Evolutionary conservation across 768 basidiomycete species (phyloP).

Genomic region (Harrya chromipes): DNA sequence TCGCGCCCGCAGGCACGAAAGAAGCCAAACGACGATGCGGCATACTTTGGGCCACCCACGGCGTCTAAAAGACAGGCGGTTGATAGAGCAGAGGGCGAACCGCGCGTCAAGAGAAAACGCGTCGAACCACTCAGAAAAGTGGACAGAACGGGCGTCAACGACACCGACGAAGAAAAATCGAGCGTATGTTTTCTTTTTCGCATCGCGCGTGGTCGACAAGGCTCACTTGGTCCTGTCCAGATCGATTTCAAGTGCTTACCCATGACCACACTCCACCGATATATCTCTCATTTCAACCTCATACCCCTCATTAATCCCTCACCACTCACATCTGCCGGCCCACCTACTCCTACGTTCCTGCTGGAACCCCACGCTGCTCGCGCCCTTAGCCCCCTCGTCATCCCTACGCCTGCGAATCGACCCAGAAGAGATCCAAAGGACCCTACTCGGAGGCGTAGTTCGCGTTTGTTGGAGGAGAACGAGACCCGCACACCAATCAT

Average conservation of each 20-base stretch:
- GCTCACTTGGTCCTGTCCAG: constrained; percentile 37
- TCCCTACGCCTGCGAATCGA: constrained; percentile 62
- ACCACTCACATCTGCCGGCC: constrained; percentile 62
- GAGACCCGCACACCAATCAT: constrained; percentile 59
- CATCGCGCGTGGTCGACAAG: not conserved
- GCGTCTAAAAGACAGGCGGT: constrained; percentile 62
- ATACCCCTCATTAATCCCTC: constrained; percentile 69
- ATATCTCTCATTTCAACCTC: constrained; percentile 70
- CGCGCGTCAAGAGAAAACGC: constrained; percentile 70
- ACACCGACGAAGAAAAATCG: constrained; percentile 28
- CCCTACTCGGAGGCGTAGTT: constrained; percentile 59
- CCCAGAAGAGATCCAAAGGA: constrained; percentile 69
- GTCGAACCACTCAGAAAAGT: constrained; percentile 44
- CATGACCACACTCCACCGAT: constrained; percentile 61
- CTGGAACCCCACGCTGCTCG: constrained; percentile 48
- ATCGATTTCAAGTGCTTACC: constrained; percentile 76
- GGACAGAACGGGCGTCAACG: constrained; percentile 38
- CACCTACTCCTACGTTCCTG: constrained; percentile 64
- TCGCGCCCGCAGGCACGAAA: constrained; percentile 63
- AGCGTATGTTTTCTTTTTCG: constrained; percentile 23
- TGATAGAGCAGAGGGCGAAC: constrained; percentile 72
- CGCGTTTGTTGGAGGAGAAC: constrained; percentile 66
- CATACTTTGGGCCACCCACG: constrained; percentile 61
- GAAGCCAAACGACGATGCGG: constrained; percentile 64
- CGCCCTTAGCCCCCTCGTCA: constrained; percentile 46